Conservation (phyloP, 805 yeast species). For the Ogataea neopini region DNA sequence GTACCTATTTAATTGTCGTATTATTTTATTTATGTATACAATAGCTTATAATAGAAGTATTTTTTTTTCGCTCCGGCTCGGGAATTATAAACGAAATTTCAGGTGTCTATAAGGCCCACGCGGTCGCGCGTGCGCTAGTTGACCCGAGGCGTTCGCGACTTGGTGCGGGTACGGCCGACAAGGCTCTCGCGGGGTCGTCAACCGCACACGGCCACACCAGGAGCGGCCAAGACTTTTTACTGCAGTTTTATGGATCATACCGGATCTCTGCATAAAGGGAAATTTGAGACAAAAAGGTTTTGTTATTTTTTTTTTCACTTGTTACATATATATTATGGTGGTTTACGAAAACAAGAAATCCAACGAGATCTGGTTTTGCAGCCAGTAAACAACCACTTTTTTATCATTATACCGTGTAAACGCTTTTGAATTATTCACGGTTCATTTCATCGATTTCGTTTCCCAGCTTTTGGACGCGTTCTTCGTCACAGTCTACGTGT, state of each 20-base stretch:
- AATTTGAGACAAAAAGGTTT: conserved; percentile 5
- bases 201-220: not conserved
- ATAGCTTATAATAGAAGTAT: conserved; percentile 2
- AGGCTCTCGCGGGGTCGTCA: too few relatives aligned
- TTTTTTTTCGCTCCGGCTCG: not conserved
- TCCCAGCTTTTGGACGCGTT: too few relatives aligned
- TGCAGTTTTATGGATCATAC: not conserved
- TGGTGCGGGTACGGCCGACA: too few relatives aligned
- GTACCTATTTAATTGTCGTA: not conserved
- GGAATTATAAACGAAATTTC: not conserved
- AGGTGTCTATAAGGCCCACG: not conserved
- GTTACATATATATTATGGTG: conserved; percentile 1
- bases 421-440: not conserved
- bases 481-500: not conserved
- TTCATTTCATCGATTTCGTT: too few relatives aligned
- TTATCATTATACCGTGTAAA: not conserved
- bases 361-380: conserved; percentile 2
- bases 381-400: not conserved
- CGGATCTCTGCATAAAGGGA: conserved; percentile 2
- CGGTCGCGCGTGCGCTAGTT: not conserved
- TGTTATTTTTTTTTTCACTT: not conserved
- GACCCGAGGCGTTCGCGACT: too few relatives aligned
- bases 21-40: not conserved
- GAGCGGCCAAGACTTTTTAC: not conserved
- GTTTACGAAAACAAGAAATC: conserved; percentile 1